Evolutionary conservation across 2,329 filamentous ascomycete species (phyloP).

Genomic region (Graphilbum sp.): DNA sequence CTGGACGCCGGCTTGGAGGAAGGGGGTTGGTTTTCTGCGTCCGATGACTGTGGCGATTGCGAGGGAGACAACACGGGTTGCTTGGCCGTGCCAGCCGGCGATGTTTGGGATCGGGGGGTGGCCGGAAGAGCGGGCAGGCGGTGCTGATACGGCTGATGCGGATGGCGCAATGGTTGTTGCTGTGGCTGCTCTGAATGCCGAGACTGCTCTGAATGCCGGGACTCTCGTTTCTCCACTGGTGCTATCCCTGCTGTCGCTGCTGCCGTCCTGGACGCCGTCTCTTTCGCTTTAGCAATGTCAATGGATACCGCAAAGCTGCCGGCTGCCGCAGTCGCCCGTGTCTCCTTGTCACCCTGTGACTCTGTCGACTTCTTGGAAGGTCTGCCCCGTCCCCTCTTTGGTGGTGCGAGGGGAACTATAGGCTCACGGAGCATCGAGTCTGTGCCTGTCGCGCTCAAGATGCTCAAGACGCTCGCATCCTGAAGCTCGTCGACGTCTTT

Average conservation of each 20-base stretch:
- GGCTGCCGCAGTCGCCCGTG: background rate
- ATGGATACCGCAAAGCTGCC: background rate
- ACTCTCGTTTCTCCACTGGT: no score
- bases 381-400: constrained; percentile 16
- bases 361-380: constrained; percentile 16
- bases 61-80: constrained; percentile 44
- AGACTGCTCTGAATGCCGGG: no score
- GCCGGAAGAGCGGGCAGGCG: constrained; percentile 14
- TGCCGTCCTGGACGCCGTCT: background rate
- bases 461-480: constrained; percentile 12
- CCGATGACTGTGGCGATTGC: constrained; percentile 57
- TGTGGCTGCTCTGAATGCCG: no score
- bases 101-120: constrained; percentile 25
- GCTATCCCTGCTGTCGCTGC: no score
- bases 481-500: constrained; percentile 8
- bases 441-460: constrained; percentile 10
- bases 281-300: background rate
- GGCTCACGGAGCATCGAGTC: constrained; percentile 10
- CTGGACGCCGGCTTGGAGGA: constrained; percentile 42
- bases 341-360: background rate
- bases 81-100: constrained; percentile 30
- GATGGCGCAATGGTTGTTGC: background rate
- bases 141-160: constrained; percentile 6
- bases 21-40: constrained; percentile 66
- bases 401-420: constrained; percentile 3